These are phyloP conservation scores for Pseudohalonectria lignicola DNA, from an alignment of 2,329 filamentous ascomycete genomes.

Conservation along the genomic window DNA sequence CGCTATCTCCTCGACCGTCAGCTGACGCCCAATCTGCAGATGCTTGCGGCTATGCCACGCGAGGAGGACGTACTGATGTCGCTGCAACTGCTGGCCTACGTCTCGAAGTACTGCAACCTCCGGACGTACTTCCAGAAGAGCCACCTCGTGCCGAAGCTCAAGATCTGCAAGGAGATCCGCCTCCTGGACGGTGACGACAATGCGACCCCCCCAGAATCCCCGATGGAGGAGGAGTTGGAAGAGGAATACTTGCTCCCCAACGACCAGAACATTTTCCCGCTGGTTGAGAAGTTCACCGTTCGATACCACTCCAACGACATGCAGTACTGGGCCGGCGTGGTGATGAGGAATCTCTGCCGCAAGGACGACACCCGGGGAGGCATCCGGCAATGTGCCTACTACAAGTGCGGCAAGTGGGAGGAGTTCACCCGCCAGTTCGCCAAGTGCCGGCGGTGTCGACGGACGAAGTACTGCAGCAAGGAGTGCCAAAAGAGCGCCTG, in stretches of 20 bases:
- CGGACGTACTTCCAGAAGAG: constrained; percentile 92
- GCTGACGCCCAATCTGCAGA: constrained; percentile 50
- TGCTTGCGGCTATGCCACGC: constrained; percentile 83
- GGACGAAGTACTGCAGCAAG: constrained; percentile 99
- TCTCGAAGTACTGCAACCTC: constrained; percentile 97
- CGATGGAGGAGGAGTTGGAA: constrained; percentile 50
- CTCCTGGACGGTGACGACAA: constrained; percentile 57
- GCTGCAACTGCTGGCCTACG: constrained; percentile 88
- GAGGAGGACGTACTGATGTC: constrained; percentile 99
- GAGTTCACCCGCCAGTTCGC: constrained; percentile 94
- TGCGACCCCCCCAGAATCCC: constrained; percentile 10
- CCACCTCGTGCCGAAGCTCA: constrained; percentile 83
- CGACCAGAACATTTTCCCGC: constrained; percentile 95
- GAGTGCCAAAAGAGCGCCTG: constrained; percentile 98
- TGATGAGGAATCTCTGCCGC: constrained; percentile 96
- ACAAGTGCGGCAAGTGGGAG: constrained; percentile 97
- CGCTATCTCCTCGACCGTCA: constrained; percentile 70
- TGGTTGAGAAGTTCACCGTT: constrained; percentile 97
- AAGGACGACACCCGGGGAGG: constrained; percentile 93
- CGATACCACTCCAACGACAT: constrained; percentile 92
- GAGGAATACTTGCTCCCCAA: constrained; percentile 88
- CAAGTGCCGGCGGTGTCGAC: constrained; percentile 89
- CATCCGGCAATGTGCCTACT: constrained; percentile 95
- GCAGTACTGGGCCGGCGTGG: constrained; percentile 99
- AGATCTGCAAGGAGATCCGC: constrained; percentile 76